A percentile compares a stretch with the other conserved stretches of the same genome.
Conservation (phyloP, 2,329 filamentous ascomycete genomes). For the Claviceps cyperi region DNA sequence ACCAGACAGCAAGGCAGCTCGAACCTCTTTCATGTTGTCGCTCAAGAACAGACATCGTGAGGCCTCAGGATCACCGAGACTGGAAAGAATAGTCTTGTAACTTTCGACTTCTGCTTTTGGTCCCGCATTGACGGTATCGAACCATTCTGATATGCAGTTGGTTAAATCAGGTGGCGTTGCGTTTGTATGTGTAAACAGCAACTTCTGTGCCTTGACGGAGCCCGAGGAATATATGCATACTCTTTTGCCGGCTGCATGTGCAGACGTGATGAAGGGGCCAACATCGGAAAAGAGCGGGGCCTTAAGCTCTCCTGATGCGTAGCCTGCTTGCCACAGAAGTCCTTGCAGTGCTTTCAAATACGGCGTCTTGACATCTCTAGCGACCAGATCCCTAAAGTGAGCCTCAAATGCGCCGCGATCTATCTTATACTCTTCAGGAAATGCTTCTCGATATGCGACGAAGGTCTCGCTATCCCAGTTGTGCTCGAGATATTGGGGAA, state of each 20-base stretch:
- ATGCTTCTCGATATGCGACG: constrained; percentile 52
- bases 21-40: constrained; percentile 60
- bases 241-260: constrained; percentile 38
- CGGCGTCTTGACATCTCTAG: constrained; percentile 56
- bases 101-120: constrained; percentile 53
- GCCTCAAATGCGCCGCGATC: constrained; percentile 45
- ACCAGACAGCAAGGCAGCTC: constrained; percentile 46
- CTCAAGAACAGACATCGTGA: constrained; percentile 62
- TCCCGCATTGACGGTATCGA: constrained; percentile 70
- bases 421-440: constrained; percentile 48
- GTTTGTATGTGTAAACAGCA: constrained; percentile 57
- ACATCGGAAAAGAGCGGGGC: constrained; percentile 67
- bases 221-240: constrained; percentile 74
- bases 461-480: constrained; percentile 56
- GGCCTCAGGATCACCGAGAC: constrained; percentile 27
- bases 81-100: constrained; percentile 48
- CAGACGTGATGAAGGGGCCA: constrained; percentile 43
- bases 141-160: constrained; percentile 48
- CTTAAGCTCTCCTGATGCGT: constrained; percentile 51
- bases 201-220: constrained; percentile 65
- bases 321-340: constrained; percentile 63
- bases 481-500: constrained; percentile 47
- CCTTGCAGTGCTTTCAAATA: constrained; percentile 72
- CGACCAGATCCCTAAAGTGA: constrained; percentile 57
- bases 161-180: constrained; percentile 44